Base-by-base conservation (phyloP, 352 stramenopile genomes). In the Phytophthora uliginosa region DNA sequence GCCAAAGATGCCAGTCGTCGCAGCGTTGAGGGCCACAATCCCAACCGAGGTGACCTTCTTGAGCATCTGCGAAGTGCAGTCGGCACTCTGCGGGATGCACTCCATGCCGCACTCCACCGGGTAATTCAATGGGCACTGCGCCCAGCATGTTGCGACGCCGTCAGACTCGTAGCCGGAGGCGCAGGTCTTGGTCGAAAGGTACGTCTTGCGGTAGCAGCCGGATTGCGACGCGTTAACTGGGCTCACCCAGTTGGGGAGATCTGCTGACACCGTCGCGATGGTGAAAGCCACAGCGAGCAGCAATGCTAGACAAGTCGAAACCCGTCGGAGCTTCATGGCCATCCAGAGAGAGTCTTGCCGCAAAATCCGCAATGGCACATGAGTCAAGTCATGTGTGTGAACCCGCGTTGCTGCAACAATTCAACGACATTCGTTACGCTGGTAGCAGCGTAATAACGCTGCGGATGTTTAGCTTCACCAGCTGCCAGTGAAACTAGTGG, bases 101-200 rank as follows among this genome's bases (percentile, higher is more conserved):
- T 94, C 84, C 76, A 86, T 83, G 55, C 79, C 84, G 38, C 86
- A 94, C 62, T 89, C 71, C 3, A 94, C 86, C 0, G 86, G 86
- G 60, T 91, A 94, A 48, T 90, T 77, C 24, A 92, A 33, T 1
- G 84, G 84, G 45, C 86, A 94, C 54, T 91, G 72, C 2, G 83
- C 81, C 84, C 84, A 92, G 64, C 84, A 92, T 4, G 82, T 80
- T 12, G 71, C 78, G 59, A 92, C 50, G 3, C 79, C 81, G 67
- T 91, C 84, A 20, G 71, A 86, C 42, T 74, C 63, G 63, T 86
- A 89, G 18, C 81, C 77, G 2, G 50, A 51, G 12, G 74, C 68
- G 52, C 80, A 90, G 9, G 69, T 45, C 1, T 76, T 55, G 22
- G 61, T 73, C 12, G 61, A 80, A 24, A 78, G 53, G 54, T 81